A percentile compares a stretch with the other conserved stretches of the same genome.
Conservation (phyloP, 2,329 filamentous ascomycete species). For the Neodidymelliopsis sp. region DNA sequence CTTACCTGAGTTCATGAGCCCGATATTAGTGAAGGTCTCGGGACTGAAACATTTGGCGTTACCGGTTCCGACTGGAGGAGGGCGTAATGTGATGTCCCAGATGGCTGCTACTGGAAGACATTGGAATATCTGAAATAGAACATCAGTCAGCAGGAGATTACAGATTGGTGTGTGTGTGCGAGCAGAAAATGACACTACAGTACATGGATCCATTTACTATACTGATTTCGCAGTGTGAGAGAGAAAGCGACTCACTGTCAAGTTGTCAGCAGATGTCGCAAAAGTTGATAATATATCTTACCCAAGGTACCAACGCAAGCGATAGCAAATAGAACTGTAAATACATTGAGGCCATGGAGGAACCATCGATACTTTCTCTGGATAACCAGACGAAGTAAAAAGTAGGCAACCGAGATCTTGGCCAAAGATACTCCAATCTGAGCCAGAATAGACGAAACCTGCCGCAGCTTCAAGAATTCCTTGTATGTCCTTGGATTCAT, state of each 20-base stretch:
- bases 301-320: slow-evolving; percentile 54
- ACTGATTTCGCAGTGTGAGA: too few species aligned
- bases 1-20: slow-evolving; percentile 56
- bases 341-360: slow-evolving; percentile 52
- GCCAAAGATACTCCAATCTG: slow-evolving; percentile 56
- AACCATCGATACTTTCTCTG: slow-evolving; percentile 45
- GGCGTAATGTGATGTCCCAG: slow-evolving; percentile 52
- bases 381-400: slow-evolving; percentile 55
- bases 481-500: slow-evolving; percentile 38
- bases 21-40: slow-evolving; percentile 53
- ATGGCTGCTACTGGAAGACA: slow-evolving; percentile 56
- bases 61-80: slow-evolving; percentile 35
- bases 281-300: neutral
- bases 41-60: slow-evolving; percentile 55
- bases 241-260: neutral
- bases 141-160: too few species aligned
- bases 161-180: too few species aligned
- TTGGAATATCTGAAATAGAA: slow-evolving; percentile 49
- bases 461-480: slow-evolving; percentile 51
- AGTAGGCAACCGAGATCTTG: slow-evolving; percentile 59
- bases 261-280: neutral
- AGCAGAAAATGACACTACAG: too few species aligned
- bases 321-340: slow-evolving; percentile 54
- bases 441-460: slow-evolving; percentile 56
- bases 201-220: too few species aligned